A percentile compares a stretch with the other conserved stretches of the same genome.
Conservation (phyloP, 805 yeast genomes). For the Schwanniomyces sp. region DNA sequence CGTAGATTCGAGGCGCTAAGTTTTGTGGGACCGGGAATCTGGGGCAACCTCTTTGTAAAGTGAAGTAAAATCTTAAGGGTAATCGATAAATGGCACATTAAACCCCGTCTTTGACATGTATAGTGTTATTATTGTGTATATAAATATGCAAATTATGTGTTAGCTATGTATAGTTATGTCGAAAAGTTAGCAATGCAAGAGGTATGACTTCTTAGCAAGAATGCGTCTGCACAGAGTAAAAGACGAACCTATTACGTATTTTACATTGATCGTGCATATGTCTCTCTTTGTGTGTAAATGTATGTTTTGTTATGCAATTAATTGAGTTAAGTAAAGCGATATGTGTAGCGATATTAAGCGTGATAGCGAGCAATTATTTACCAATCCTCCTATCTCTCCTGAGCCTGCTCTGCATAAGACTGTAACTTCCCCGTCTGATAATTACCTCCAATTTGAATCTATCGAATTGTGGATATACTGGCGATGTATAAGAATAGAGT, state of each 20-base stretch:
- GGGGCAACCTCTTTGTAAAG: too few species aligned
- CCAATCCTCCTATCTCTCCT: slow-evolving; percentile 50
- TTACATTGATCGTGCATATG: not conserved
- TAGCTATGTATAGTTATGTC: not conserved
- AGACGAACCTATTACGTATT: not conserved
- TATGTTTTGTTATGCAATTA: not conserved
- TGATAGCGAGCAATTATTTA: not conserved
- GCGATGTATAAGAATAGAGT: slow-evolving; percentile 47
- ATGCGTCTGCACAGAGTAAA: not conserved
- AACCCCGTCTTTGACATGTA: not conserved
- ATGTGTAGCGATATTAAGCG: not conserved
- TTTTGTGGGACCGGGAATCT: too few species aligned
- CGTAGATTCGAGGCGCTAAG: too few species aligned
- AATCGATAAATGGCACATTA: too few species aligned
- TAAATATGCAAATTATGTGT: not conserved
- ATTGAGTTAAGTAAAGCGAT: not conserved
- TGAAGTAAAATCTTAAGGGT: too few species aligned
- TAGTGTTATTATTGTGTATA: not conserved
- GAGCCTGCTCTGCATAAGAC: slow-evolving; percentile 74
- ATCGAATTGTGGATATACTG: slow-evolving; percentile 50
- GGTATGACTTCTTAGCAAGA: not conserved
- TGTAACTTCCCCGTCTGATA: slow-evolving; percentile 78
- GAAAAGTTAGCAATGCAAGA: not conserved
- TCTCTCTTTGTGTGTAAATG: not conserved
- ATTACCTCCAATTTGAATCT: slow-evolving; percentile 63